Base-by-base conservation (phyloP, 371 early-diverging fungal genomes). In the Dichotomocladium elegans region DNA sequence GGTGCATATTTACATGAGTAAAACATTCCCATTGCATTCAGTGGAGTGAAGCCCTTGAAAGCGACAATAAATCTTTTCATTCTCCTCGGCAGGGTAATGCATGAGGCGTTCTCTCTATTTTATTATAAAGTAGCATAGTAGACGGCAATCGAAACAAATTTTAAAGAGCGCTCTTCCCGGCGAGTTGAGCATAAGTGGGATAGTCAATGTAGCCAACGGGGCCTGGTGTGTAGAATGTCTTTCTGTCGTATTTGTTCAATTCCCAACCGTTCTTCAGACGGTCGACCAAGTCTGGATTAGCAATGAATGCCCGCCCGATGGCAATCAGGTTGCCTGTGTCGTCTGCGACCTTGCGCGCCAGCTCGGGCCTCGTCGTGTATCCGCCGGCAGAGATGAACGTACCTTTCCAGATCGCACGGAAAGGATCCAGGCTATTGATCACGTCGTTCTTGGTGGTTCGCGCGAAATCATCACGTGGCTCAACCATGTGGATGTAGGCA, bases 401-500 rank as follows among this genome's bases (percentile, higher is more conserved):
- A 2, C 66, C 68, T 19, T 62, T 55, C 68, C 74, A 67, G 12
- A 61, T 31, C 9, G 53, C 37, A 3, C 63, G 65, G 57, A 64
- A 71, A 21, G 64, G 59, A 21, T 61, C 61, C 11, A 69, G 24
- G 0, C 55, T 43, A n/a, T 61, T 54, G 17, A 21, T 33, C 3
- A 25, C 15, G 4, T 60, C 55, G 10, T 46, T 41, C 15, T 51
- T 21, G 29, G 46, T 47, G 29, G 50, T 50, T 37, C 37, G 40
- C 4, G 33, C n/a, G 12, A 60, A 28, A 22, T 51, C 47, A 17
- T 60, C 46, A 37, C 68, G 61, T 14, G 66, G 57, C 46, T 68
- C 72, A n/a, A 68, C 51, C 14, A 72, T 58, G 43, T 72, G 66
- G 31, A 72, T 8, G 37, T 65, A 72, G 17, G 68, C 68, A 37